phyloP scores from a whole-genome alignment of 176 grass and related monocot genomes.

The Carex pumila region DNA sequence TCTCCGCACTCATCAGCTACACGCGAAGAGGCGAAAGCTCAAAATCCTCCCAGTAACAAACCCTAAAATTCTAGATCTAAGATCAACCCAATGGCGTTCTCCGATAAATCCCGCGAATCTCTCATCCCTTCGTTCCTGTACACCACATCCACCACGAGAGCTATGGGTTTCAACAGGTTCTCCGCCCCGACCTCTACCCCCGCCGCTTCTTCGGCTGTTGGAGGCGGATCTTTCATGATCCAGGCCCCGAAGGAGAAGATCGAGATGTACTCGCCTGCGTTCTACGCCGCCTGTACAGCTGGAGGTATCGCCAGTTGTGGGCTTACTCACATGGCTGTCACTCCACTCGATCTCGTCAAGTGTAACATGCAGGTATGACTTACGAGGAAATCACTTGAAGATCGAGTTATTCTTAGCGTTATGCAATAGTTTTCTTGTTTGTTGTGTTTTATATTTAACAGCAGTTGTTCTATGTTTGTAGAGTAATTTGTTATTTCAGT shows the following conservation, averaged over 20 bases:
- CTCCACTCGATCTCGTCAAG: conserved; percentile 94
- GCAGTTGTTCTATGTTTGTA: neutral
- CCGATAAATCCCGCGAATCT: conserved; percentile 64
- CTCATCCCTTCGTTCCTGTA: conserved; percentile 81
- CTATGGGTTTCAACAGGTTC: conserved; percentile 35
- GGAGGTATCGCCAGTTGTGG: conserved; percentile 89
- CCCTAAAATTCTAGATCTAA: neutral
- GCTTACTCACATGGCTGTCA: conserved; percentile 94
- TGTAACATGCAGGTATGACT: conserved; percentile 86
- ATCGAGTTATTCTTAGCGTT: neutral
- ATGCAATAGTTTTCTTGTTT: neutral
- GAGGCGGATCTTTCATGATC: conserved; percentile 43
- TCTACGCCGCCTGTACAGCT: conserved; percentile 87
- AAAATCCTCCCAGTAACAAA: neutral
- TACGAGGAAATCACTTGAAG: neutral
- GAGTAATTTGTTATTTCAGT: neutral
- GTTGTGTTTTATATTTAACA: neutral
- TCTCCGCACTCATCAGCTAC: neutral
- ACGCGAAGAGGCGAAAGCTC: conserved; percentile 19
- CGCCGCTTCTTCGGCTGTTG: neutral
- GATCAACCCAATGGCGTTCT: conserved; percentile 50
- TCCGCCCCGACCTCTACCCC: neutral
- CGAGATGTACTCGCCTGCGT: conserved; percentile 67
- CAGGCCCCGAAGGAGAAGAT: conserved; percentile 74
- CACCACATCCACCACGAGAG: conserved; percentile 34